Base-by-base conservation (phyloP, 2,329 filamentous ascomycete species). In the Diaporthe velutina region DNA sequence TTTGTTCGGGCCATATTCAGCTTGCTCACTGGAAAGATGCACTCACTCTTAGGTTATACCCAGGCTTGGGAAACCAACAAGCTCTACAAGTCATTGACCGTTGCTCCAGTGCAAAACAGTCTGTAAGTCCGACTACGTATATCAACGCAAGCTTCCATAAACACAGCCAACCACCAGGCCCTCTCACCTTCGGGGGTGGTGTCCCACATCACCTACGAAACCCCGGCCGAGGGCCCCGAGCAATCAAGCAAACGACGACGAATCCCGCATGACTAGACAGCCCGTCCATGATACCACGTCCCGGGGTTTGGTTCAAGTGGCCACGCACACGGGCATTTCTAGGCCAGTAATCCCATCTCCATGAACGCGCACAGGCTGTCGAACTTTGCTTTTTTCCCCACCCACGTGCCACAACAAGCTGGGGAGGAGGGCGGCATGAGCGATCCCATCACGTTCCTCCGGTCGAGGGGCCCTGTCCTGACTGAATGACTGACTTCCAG, bases 181-280 rank as follows among this genome's bases (percentile, higher is more conserved):
- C 28, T 15, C 35, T 33, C 13, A 1, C 4, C 19, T 33, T 33
- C 40, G 25, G 25, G 1, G 60, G 10, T 28, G 9, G 8, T 33
- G 42, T 50, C 28, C 28, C 17, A 13, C 40, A 33, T 4, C 42
- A 15, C 28, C 7, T 13, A 7, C 60, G 25, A 25, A 35, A 12
- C 19, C 61, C 64, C 15, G 45, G 30, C 45, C 22, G 15, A 54
- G n/a, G 64, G 12, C 45, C 17, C 22, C 25, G 50, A 17, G 17
- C 40, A 48, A 25, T 3, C 28, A 35, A 33, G 60, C 13, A 30
- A 12, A 22, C 40, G 40, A 42, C 25, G 40, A 48, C 10, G 28
- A 12, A 42, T 64, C 38, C 25, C 40, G 60, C 25, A 64, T 64
- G 60, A 64, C 60, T 64, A 64, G 40, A 25, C 9, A 15, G 40